Evolutionary conservation across 768 basidiomycete genomes (phyloP).

Genomic region (Chlorophyllum brunneum): DNA sequence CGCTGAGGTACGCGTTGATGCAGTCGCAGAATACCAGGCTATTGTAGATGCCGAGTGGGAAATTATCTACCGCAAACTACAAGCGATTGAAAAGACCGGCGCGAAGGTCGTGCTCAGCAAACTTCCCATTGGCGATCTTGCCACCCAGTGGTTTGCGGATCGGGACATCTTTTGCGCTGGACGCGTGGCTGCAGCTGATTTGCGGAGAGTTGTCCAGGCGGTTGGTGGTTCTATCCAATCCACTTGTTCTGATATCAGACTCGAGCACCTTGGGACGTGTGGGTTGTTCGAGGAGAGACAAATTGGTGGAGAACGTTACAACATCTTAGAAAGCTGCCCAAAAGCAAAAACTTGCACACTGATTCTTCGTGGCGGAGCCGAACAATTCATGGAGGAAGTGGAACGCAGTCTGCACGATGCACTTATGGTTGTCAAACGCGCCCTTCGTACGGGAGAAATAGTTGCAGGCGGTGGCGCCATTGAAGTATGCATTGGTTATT

Average conservation of each 20-base stretch:
- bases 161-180: slow-evolving; percentile 99
- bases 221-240: slow-evolving; percentile 94
- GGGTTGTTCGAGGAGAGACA: slow-evolving; percentile 91
- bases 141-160: slow-evolving; percentile 99
- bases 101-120: slow-evolving; percentile 98
- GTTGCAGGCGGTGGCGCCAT: slow-evolving; percentile 98
- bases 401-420: slow-evolving; percentile 97
- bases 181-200: slow-evolving; percentile 84
- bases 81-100: slow-evolving; percentile 93
- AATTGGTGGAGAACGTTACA: slow-evolving; percentile 95
- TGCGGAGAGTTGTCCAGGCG: slow-evolving; percentile 92
- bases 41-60: slow-evolving; percentile 99
- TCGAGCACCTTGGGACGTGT: slow-evolving; percentile 92
- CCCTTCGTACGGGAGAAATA: slow-evolving; percentile 91
- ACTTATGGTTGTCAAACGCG: slow-evolving; percentile 99
- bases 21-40: slow-evolving; percentile 96
- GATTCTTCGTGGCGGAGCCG: slow-evolving; percentile 91
- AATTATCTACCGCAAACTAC: slow-evolving; percentile 96
- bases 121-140: slow-evolving; percentile 96
- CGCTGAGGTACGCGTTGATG: slow-evolving; percentile 95
- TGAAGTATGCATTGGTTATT: slow-evolving; percentile 53
- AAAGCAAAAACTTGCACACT: slow-evolving; percentile 96
- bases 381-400: slow-evolving; percentile 98
- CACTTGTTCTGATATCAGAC: slow-evolving; percentile 88
- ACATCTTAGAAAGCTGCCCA: slow-evolving; percentile 90